Percentiles rank a stretch among this genome's conserved stretches.
Conservation (phyloP, 352 stramenopile genomes). For the Elongisporangium anandrum region DNA sequence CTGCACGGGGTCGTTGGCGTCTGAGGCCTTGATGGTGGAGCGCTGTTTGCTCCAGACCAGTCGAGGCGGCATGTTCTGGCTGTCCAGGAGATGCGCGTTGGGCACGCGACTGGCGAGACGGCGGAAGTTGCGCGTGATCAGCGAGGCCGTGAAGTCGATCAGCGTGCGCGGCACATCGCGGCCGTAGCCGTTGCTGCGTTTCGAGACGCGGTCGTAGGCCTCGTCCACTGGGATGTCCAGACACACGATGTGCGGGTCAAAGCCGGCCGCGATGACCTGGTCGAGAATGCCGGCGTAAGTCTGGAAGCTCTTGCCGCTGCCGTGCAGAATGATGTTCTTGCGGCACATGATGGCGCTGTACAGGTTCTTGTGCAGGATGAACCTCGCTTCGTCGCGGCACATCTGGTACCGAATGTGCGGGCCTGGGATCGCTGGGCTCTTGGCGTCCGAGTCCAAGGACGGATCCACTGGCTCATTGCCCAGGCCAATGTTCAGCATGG, state of each 20-base stretch:
- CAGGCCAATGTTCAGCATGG: slow-evolving; percentile 77
- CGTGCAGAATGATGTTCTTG: slow-evolving; percentile 79
- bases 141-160: slow-evolving; percentile 55
- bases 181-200: slow-evolving; percentile 60
- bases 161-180: slow-evolving; percentile 59
- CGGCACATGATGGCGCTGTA: slow-evolving; percentile 71
- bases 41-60: slow-evolving; percentile 79
- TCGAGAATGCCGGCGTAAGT: slow-evolving; percentile 59
- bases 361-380: slow-evolving; percentile 81
- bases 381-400: slow-evolving; percentile 74
- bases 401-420: slow-evolving; percentile 74
- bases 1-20: slow-evolving; percentile 53
- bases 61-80: slow-evolving; percentile 43
- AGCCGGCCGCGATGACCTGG: slow-evolving; percentile 59
- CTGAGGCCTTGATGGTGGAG: slow-evolving; percentile 30
- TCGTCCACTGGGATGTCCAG: slow-evolving; percentile 61
- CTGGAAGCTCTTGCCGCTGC: slow-evolving; percentile 69
- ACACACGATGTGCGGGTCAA: slow-evolving; percentile 74
- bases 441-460: slow-evolving; percentile 6
- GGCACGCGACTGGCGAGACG: slow-evolving; percentile 51
- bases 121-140: slow-evolving; percentile 68
- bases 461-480: slow-evolving; percentile 38
- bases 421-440: slow-evolving; percentile 15
- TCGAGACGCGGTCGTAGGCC: slow-evolving; percentile 64
- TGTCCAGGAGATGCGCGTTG: slow-evolving; percentile 75